These are phyloP conservation scores for Allium sativum DNA, from an alignment of 106 monocot genomes.

Conservation along the genomic window DNA sequence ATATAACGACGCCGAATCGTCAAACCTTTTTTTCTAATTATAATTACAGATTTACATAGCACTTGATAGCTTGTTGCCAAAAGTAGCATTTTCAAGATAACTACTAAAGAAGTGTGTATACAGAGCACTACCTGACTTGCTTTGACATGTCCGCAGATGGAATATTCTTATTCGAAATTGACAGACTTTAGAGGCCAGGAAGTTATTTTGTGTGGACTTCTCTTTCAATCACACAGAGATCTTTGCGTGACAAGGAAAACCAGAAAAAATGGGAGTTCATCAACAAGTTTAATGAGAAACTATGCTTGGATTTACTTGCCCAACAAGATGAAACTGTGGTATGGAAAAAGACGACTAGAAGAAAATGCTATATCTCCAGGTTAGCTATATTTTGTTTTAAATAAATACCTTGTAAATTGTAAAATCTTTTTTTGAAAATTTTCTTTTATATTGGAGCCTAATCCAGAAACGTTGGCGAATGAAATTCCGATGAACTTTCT, in stretches of 20 bases:
- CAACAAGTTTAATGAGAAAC: conserved; percentile 14
- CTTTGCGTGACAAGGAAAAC: conserved; percentile 52
- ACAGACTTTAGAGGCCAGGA: conserved; percentile 75
- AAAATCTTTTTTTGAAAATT: no score
- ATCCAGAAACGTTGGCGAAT: no score
- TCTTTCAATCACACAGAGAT: conserved; percentile 42
- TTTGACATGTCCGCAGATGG: conserved; percentile 43
- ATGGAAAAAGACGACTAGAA: conserved; percentile 76
- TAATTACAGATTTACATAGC: no score
- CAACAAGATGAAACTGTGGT: conserved; percentile 93
- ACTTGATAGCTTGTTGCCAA: no score
- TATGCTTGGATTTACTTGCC: conserved; percentile 86
- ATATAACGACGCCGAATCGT: no score
- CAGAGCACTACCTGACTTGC: not conserved
- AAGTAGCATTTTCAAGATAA: no score
- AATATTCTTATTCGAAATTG: conserved; percentile 73
- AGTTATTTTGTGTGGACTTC: conserved; percentile 98
- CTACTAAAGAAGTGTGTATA: no score
- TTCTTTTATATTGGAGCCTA: no score
- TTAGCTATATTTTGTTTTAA: not conserved
- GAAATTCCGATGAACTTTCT: no score
- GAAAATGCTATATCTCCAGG: conserved; percentile 61
- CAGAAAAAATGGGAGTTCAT: conserved; percentile 52
- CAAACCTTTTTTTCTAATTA: no score
- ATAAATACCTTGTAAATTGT: not conserved